phyloP scores from a whole-genome alignment of 768 basidiomycete genomes.

The Tephrocybe rancida region DNA sequence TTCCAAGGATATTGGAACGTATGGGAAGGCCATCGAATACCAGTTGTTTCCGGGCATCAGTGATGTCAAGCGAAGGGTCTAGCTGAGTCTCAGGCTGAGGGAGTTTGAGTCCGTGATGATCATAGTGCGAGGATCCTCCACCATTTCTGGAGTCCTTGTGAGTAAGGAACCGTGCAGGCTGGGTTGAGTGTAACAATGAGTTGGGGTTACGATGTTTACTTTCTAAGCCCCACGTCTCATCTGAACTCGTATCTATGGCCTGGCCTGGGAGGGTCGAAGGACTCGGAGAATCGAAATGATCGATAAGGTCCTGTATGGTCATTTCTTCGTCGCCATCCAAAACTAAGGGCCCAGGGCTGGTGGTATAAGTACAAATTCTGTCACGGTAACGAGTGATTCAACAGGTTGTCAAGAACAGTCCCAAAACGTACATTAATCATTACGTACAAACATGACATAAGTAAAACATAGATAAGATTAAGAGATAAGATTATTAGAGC shows the following conservation, averaged over 20 bases:
- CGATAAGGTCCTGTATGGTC: slow-evolving; percentile 36
- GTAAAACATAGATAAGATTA: neutral
- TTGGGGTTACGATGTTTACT: neutral
- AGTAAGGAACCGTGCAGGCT: slow-evolving; percentile 28
- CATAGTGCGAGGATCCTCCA: neutral
- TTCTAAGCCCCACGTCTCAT: neutral
- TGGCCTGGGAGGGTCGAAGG: neutral
- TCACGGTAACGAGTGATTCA: neutral
- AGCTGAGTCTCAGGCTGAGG: neutral
- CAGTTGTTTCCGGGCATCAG: neutral
- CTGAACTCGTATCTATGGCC: neutral
- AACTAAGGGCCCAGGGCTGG: neutral
- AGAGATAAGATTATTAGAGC: no score
- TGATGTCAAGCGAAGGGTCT: slow-evolving; percentile 12
- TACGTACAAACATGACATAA: neutral
- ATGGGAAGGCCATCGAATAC: slow-evolving; percentile 4
- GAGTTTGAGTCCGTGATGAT: neutral
- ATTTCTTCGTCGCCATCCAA: slow-evolving; percentile 19
- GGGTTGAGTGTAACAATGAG: slow-evolving; percentile 15
- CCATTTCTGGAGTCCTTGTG: neutral
- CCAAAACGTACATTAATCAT: neutral
- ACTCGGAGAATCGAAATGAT: slow-evolving; percentile 29
- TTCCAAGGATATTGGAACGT: neutral
- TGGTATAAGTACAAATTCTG: neutral
- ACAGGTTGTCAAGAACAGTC: neutral